Base-by-base conservation (phyloP, 2,329 filamentous ascomycete species). In the Talaromyces sp. region DNA sequence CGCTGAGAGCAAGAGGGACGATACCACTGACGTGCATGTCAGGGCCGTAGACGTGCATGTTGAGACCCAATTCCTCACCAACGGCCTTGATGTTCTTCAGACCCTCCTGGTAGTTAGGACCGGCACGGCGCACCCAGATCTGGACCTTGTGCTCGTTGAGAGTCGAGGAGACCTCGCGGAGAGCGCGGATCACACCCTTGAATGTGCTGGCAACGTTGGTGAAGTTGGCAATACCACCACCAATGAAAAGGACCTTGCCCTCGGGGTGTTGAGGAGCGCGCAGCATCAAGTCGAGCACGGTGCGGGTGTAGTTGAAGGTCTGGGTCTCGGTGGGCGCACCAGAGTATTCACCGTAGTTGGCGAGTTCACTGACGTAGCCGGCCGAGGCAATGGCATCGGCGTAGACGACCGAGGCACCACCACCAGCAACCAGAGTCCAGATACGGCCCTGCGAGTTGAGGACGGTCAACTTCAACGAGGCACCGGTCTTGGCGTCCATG, bases 161-260 rank as follows among this genome's bases (percentile, higher is more conserved):
- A 66, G 89, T 84, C 66, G 88, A 87, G 64, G 93, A 86, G 70
- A 93, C 92, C 81, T 98, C 95, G 68, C 93, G 88, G 68, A 99
- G 86, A 63, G 95, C 95, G 70, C 92, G 90, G 77, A 99, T 99
- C 78, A 99, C 93, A 83, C 95, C 95, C 87, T 99, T 99, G 90
- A 99, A 99, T 67, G 95, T 99, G 71, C 90, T 95, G 64, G 95
- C 95, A 60, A 99, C 95, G 82, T 98, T 99, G 85, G 95, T 99
- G 84, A 99, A 99, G 89, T 99, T 99, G 85, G 95, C 95, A 85
- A 99, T 99, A 86, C 95, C 95, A 83, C 95, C 95, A 79, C 95
- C 95, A 69, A 99, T 98, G 86, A 99, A 99, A 68, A 99, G 89
- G 59, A 99, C 92, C 87, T 98, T 99, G 84, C 95, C 95, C 74